These are phyloP conservation scores for Candida hispaniensis DNA, from an alignment of 805 yeast genomes.

Conservation along the genomic window DNA sequence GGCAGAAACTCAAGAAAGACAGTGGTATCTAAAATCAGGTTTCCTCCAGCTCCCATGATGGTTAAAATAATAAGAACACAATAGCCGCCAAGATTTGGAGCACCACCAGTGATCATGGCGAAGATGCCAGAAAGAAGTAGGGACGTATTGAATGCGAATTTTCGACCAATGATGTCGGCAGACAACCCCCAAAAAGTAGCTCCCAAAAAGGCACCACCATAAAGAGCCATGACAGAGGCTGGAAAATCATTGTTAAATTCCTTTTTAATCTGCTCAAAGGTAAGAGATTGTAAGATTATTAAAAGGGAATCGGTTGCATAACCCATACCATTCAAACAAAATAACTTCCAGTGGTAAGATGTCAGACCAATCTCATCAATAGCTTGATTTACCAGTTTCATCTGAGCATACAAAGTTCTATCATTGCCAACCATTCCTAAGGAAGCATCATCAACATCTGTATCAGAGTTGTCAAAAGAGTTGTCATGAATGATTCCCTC, in stretches of 20 bases:
- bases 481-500: constrained; percentile 6
- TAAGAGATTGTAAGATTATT: constrained; percentile 38
- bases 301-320: constrained; percentile 46
- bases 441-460: constrained; percentile 5
- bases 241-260: constrained; percentile 40
- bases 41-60: constrained; percentile 46
- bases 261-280: constrained; percentile 36
- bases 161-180: constrained; percentile 47
- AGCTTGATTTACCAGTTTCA: constrained; percentile 38
- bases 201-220: constrained; percentile 43
- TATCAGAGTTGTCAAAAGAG: constrained; percentile 9
- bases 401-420: constrained; percentile 12
- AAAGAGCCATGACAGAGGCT: constrained; percentile 37
- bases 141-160: constrained; percentile 41
- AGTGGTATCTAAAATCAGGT: constrained; percentile 44
- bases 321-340: constrained; percentile 46
- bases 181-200: constrained; percentile 47
- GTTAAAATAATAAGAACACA: constrained; percentile 33
- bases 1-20: constrained; percentile 46
- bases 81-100: constrained; percentile 40
- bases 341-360: constrained; percentile 41
- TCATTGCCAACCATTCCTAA: constrained; percentile 11
- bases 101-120: constrained; percentile 45
- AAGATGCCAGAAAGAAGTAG: constrained; percentile 40
- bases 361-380: constrained; percentile 55